Percentiles rank a stretch among this genome's conserved stretches.
Evolutionary conservation across 2,329 filamentous ascomycete genomes (phyloP).

Genomic region (Alternaria brassicae): DNA sequence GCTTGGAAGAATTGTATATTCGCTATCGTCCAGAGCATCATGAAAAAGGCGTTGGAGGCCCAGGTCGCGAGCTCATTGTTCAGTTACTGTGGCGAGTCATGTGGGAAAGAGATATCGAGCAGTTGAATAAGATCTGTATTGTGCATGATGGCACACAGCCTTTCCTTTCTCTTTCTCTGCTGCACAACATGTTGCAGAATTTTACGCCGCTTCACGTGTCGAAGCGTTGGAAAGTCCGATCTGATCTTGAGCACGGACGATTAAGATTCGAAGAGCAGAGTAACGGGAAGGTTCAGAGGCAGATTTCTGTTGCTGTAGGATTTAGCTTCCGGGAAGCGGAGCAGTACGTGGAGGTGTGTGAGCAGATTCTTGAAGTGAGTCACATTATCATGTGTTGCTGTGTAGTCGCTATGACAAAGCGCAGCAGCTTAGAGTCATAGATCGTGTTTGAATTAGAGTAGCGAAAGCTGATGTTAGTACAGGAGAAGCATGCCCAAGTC

Average conservation of each 20-base stretch:
- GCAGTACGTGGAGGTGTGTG: conserved; percentile 11
- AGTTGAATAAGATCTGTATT: conserved; percentile 22
- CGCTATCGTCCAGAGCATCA: conserved; percentile 7
- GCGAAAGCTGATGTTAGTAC: neutral
- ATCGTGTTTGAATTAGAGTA: neutral
- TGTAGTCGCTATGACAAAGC: neutral
- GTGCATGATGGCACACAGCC: conserved; percentile 21
- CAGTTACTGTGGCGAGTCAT: conserved; percentile 24
- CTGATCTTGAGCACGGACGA: conserved; percentile 16
- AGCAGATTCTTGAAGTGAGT: conserved; percentile 13
- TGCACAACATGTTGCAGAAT: conserved; percentile 6
- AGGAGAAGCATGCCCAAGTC: conserved; percentile 13
- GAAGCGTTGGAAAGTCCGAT: conserved; percentile 8
- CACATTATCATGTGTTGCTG: neutral
- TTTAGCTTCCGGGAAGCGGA: conserved; percentile 18
- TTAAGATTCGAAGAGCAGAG: conserved; percentile 13
- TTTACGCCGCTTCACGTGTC: conserved; percentile 7
- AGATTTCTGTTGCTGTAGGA: conserved; percentile 6
- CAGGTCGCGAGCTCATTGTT: conserved; percentile 13
- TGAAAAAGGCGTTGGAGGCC: neutral
- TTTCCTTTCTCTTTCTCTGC: conserved; percentile 5
- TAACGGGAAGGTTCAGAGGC: neutral
- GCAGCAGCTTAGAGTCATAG: neutral
- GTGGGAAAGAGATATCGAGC: conserved; percentile 13
- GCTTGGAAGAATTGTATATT: conserved; percentile 27